These are phyloP conservation scores for Marsdenia floribunda DNA, from an alignment of 257 asterid species.

Conservation along the genomic window DNA sequence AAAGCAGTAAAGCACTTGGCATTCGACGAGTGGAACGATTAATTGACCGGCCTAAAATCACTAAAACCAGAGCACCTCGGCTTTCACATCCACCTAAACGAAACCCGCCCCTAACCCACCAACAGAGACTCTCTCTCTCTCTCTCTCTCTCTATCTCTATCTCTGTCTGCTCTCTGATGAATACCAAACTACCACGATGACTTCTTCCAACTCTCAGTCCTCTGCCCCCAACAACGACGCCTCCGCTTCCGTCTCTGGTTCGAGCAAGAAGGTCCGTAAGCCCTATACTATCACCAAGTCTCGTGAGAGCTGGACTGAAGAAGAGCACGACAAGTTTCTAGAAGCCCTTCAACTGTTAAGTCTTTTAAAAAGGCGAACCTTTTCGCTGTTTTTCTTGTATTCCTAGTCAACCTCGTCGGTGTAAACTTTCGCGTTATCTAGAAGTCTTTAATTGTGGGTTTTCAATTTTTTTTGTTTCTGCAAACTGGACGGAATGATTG, in stretches of 20 bases:
- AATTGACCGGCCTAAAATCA: conserved; percentile 26
- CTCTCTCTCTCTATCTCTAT: background rate
- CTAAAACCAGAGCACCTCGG: conserved; percentile 4
- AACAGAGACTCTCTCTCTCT: conserved; percentile 4
- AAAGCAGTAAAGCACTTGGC: background rate
- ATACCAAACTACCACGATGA: conserved; percentile 18
- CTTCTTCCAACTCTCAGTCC: conserved; percentile 35
- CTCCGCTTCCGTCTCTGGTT: conserved; percentile 24
- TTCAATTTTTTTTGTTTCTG: background rate
- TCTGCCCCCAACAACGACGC: conserved; percentile 26
- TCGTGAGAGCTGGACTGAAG: conserved; percentile 89
- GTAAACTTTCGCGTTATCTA: background rate
- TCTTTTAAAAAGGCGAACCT: background rate
- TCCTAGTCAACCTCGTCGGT: background rate
- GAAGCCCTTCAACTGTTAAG: conserved; percentile 87
- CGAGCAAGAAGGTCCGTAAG: conserved; percentile 64
- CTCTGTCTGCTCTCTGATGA: background rate
- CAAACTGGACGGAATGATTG: background rate
- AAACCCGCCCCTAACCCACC: conserved; percentile 23
- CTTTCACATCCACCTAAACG: conserved; percentile 7
- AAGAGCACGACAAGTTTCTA: conserved; percentile 87
- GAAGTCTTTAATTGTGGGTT: background rate
- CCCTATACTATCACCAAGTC: conserved; percentile 91
- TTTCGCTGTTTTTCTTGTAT: background rate
- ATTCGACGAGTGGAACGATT: conserved; percentile 17